Base-by-base conservation (phyloP, 2,329 filamentous ascomycete species). In the Aspergillus amoenus region DNA sequence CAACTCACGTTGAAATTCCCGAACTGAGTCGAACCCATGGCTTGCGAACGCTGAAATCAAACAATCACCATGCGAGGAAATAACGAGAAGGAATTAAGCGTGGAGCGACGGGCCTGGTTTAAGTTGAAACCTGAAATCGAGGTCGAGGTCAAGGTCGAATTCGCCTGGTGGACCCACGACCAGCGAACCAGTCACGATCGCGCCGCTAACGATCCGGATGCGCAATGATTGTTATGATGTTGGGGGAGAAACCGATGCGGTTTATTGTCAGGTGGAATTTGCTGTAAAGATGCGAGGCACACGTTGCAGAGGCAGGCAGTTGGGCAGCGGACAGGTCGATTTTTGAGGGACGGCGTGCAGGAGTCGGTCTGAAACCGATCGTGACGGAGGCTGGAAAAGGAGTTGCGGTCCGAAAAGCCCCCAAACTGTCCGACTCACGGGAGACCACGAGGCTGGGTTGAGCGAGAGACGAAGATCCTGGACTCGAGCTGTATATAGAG, bases 1-100 rank as follows among this genome's bases (percentile, higher is more conserved):
- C 42, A 52, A 73, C 77, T 73, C 74, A 85, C 82, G 70, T 82
- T 72, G 68, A 85, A 85, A 62, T 84, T 82, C 58, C 82, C 82
- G 73, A 84, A 85, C 64, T 84, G 79, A 58, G 80, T 81, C 56
- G 77, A 79, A 57, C 78, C 78, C 79, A 81, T 81, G 49, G 60
- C 70, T 67, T 65, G 52, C 43, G 57, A 58, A 15, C 34, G 41
- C 48, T 45, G 46, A 42, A 30, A 54, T 53, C 49, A 58, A 44
- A 49, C 48, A 55, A 45, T 44, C 27, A 59, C 54, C 61, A 58
- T 61, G 55, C 61, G 52, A 56, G 45, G 47, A 49, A 48, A 48
- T 47, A 49, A 37, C 30, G 45, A 40, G 34, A 42, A 40, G 52
- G 41, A 54, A 24, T 49, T 32, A 46, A 34, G 52, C 40, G 49